These are phyloP conservation scores for Neofusicoccum umdonicola DNA, from an alignment of 2,329 filamentous ascomycete genomes.

Conservation along the genomic window DNA sequence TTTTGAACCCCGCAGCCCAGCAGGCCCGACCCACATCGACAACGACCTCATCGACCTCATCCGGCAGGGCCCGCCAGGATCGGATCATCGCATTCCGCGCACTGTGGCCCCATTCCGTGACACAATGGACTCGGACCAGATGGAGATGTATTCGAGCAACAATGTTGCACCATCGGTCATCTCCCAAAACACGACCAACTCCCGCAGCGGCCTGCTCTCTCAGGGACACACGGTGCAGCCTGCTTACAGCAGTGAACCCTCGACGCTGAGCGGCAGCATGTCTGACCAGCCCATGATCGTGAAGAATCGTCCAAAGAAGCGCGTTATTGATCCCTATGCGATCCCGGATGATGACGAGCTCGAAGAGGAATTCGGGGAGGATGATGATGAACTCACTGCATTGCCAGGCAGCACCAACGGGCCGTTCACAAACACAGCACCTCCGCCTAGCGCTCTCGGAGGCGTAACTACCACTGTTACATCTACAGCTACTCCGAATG, in stretches of 20 bases:
- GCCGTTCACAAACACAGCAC: constrained; percentile 22
- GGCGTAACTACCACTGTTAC: constrained; percentile 24
- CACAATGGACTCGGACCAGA: constrained; percentile 82
- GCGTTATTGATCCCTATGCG: constrained; percentile 87
- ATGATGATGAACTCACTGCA: constrained; percentile 54
- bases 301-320: constrained; percentile 52
- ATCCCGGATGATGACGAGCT: constrained; percentile 61
- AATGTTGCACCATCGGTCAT: constrained; percentile 30
- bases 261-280: constrained; percentile 26
- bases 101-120: constrained; percentile 81
- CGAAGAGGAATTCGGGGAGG: constrained; percentile 38
- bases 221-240: constrained; percentile 33
- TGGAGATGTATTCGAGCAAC: constrained; percentile 10
- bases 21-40: constrained; percentile 64
- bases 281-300: constrained; percentile 8
- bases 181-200: constrained; percentile 58
- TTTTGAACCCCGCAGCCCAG: constrained; percentile 63
- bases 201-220: constrained; percentile 65
- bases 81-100: constrained; percentile 72
- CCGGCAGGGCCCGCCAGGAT: constrained; percentile 73
- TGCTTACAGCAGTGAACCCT: constrained; percentile 35
- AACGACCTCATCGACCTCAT: constrained; percentile 96
- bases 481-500: constrained; percentile 19
- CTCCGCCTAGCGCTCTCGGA: constrained; percentile 22
- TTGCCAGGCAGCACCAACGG: constrained; percentile 33